A percentile compares a stretch with the other conserved stretches of the same genome.
Conservation (phyloP, 192 early-diverging fungal genomes). For the Entomortierella chlamydospora region DNA sequence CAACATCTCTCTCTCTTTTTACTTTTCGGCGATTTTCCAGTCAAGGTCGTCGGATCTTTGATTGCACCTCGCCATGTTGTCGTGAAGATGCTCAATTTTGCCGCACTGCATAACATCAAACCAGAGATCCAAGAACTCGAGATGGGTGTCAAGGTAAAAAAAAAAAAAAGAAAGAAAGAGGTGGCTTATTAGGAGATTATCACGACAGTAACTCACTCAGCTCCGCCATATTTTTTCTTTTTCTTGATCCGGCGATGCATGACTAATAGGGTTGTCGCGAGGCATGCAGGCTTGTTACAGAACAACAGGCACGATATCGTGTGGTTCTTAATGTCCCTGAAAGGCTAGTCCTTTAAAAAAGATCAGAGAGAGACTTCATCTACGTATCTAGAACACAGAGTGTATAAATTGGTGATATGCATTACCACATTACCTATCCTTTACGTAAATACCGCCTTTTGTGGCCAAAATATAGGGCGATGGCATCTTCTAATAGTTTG, state of each 20-base stretch:
- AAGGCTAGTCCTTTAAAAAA: slow-evolving; percentile 19
- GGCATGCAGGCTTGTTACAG: slow-evolving; percentile 66
- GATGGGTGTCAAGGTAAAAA: slow-evolving; percentile 46
- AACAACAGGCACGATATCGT: slow-evolving; percentile 72
- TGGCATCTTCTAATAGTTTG: no score
- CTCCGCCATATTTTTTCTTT: no score
- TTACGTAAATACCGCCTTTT: no score
- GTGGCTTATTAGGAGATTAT: neutral
- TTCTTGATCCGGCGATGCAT: no score
- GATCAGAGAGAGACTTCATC: no score
- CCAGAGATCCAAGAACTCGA: slow-evolving; percentile 74
- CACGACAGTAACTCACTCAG: neutral
- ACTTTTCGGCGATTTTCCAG: slow-evolving; percentile 9
- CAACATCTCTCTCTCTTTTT: slow-evolving; percentile 44
- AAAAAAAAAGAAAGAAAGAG: neutral
- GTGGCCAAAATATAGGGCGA: no score
- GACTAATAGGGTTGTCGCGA: slow-evolving; percentile 61
- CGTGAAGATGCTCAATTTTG: slow-evolving; percentile 75
- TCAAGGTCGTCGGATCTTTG: slow-evolving; percentile 70
- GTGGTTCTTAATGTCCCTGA: slow-evolving; percentile 66
- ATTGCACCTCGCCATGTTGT: slow-evolving; percentile 71
- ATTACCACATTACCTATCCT: no score
- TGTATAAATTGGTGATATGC: no score
- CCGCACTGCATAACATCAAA: slow-evolving; percentile 72
- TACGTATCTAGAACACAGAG: no score